These are phyloP conservation scores for Kazachstania martiniae DNA, from an alignment of 805 yeast species.

Conservation along the genomic window DNA sequence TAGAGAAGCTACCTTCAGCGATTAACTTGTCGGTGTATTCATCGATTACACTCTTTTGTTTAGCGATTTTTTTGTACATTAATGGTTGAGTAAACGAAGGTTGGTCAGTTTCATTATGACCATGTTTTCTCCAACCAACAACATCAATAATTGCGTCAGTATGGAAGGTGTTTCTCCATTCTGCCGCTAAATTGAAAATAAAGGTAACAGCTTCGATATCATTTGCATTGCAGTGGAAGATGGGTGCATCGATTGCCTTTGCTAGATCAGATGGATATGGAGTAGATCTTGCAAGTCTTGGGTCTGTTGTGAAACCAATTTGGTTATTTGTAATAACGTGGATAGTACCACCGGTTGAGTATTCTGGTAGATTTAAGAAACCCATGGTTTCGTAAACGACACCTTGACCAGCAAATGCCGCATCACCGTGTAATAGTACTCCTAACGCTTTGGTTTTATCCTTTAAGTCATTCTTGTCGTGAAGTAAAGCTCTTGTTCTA, in stretches of 20 bases:
- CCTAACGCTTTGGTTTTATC: slow-evolving; percentile 80
- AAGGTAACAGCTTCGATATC: slow-evolving; percentile 90
- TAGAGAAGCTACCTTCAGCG: slow-evolving; percentile 79
- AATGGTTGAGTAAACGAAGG: slow-evolving; percentile 97
- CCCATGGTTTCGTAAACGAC: slow-evolving; percentile 98
- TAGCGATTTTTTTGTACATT: slow-evolving; percentile 86
- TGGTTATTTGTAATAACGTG: slow-evolving; percentile 96
- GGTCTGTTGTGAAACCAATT: slow-evolving; percentile 99
- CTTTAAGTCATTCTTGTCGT: slow-evolving; percentile 79
- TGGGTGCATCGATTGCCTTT: slow-evolving; percentile 92
- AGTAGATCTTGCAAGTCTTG: slow-evolving; percentile 93
- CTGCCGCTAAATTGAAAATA: slow-evolving; percentile 93
- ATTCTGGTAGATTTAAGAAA: slow-evolving; percentile 82
- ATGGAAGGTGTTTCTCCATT: slow-evolving; percentile 96
- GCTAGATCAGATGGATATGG: slow-evolving; percentile 97
- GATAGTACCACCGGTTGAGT: slow-evolving; percentile 96
- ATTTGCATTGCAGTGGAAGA: slow-evolving; percentile 98
- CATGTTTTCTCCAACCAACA: slow-evolving; percentile 97
- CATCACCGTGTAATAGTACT: slow-evolving; percentile 94
- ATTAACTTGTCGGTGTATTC: slow-evolving; percentile 71
- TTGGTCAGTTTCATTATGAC: slow-evolving; percentile 99
- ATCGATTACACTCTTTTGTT: slow-evolving; percentile 82
- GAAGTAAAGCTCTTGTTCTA: slow-evolving; percentile 92
- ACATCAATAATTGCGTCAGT: slow-evolving; percentile 93
- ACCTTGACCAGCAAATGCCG: slow-evolving; percentile 98